A percentile compares a stretch with the other conserved stretches of the same genome.
These are phyloP conservation scores for Berberis thunbergii DNA, from an alignment of 164 flowering plant species.

Conservation along the genomic window DNA sequence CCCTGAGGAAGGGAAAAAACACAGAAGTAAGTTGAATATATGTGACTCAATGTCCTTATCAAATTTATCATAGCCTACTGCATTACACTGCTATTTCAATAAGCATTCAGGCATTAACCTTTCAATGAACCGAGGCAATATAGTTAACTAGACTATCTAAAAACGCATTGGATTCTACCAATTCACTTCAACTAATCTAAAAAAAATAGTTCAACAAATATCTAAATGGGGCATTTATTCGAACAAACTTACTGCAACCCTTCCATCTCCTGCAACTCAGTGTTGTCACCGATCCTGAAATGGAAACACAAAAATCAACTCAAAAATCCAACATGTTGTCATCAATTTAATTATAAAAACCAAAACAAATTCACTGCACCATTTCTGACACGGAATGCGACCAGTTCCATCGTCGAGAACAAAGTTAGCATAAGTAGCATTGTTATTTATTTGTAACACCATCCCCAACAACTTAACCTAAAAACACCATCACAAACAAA, in stretches of 20 bases:
- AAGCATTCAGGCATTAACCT: no score
- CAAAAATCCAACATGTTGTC: neutral
- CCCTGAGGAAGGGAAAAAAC: conserved; percentile 26
- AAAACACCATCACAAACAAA: conserved; percentile 4
- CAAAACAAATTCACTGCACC: conserved; percentile 28
- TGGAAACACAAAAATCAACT: neutral
- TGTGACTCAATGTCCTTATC: no score
- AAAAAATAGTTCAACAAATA: no score
- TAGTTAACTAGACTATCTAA: no score
- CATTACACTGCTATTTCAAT: no score
- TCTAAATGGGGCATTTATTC: neutral
- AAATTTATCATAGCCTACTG: no score
- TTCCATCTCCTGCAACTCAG: conserved; percentile 53
- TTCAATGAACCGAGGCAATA: no score
- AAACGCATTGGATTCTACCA: no score
- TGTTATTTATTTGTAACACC: conserved; percentile 46
- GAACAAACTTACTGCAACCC: conserved; percentile 36
- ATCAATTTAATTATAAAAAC: neutral
- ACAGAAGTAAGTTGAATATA: neutral
- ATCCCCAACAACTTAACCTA: conserved; percentile 76
- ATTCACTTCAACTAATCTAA: no score
- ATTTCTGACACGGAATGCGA: conserved; percentile 60
- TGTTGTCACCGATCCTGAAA: conserved; percentile 55
- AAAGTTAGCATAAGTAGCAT: conserved; percentile 60
- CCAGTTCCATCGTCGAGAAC: conserved; percentile 90